Percentiles rank a stretch among this genome's conserved stretches.
Evolutionary conservation across 345 rosid species (phyloP).

Genomic region (Lagerstroemia speciosa): DNA sequence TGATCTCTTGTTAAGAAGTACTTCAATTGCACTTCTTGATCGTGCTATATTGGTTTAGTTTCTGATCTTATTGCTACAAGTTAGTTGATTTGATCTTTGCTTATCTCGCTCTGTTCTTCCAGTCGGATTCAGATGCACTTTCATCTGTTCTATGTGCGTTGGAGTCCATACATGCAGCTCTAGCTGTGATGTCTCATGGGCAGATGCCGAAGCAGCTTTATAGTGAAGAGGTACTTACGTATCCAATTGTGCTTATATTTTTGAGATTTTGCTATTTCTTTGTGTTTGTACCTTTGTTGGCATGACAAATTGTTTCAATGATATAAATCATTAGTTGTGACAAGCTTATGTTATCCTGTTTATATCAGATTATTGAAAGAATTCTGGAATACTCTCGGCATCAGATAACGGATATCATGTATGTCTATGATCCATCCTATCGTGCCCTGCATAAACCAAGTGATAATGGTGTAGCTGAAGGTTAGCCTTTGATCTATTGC

Average conservation of each 20-base stretch:
- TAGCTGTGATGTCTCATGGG: slow-evolving; percentile 79
- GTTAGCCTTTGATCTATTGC: slow-evolving; percentile 24
- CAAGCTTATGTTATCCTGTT: slow-evolving; percentile 12
- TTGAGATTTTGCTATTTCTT: neutral
- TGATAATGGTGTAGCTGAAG: slow-evolving; percentile 67
- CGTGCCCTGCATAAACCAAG: slow-evolving; percentile 75
- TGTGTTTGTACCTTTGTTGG: neutral
- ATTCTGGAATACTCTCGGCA: slow-evolving; percentile 89
- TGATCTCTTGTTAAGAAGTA: neutral
- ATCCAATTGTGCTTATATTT: neutral
- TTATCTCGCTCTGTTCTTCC: slow-evolving; percentile 19
- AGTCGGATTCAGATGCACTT: slow-evolving; percentile 72
- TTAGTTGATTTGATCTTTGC: neutral
- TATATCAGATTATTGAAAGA: slow-evolving; percentile 78
- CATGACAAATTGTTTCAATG: neutral
- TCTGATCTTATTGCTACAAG: neutral
- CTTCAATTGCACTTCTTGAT: neutral
- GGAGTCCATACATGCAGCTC: slow-evolving; percentile 92
- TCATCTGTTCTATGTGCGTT: slow-evolving; percentile 66
- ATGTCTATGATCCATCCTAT: slow-evolving; percentile 84
- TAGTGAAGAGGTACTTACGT: slow-evolving; percentile 70
- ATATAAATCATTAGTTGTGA: neutral
- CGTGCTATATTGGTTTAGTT: neutral
- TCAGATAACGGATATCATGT: slow-evolving; percentile 81
- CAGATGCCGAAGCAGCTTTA: slow-evolving; percentile 95